Evolutionary conservation across 345 rosid genomes (phyloP).

Genomic region (Clausena lansium): DNA sequence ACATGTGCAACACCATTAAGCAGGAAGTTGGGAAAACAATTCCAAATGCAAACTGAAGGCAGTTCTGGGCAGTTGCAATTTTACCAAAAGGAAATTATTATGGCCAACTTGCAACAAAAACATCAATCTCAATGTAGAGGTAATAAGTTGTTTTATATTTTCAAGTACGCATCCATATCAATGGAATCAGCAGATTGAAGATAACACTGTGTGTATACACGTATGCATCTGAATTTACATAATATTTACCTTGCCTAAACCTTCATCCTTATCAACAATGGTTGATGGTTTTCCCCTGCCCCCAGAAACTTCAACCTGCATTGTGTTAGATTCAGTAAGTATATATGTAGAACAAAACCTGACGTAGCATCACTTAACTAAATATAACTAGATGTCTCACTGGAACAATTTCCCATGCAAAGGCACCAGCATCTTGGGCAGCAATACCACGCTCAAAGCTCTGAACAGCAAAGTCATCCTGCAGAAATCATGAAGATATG

Average conservation of each 20-base stretch:
- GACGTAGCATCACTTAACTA: conserved; percentile 2
- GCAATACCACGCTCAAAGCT: conserved; percentile 99
- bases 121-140: not conserved
- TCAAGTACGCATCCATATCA: not conserved
- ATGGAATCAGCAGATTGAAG: conserved; percentile 5
- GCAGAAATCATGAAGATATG: conserved; percentile 25
- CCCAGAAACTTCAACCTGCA: conserved; percentile 93
- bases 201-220: not conserved
- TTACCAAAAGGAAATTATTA: not conserved
- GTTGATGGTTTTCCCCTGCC: conserved; percentile 88
- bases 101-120: not conserved
- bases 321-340: not conserved
- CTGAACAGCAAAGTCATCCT: conserved; percentile 85
- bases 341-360: conserved; percentile 3
- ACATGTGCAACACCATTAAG: not conserved
- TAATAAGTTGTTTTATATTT: not conserved
- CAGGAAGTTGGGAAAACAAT: not conserved
- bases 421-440: conserved; percentile 81
- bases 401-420: conserved; percentile 91
- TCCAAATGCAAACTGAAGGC: not conserved
- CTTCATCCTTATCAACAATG: conserved; percentile 88
- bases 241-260: conserved; percentile 79
- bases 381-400: conserved; percentile 39
- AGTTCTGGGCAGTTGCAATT: not conserved
- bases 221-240: not conserved